phyloP scores from a whole-genome alignment of 306 rosid genomes.

The Rosa chinensis region DNA sequence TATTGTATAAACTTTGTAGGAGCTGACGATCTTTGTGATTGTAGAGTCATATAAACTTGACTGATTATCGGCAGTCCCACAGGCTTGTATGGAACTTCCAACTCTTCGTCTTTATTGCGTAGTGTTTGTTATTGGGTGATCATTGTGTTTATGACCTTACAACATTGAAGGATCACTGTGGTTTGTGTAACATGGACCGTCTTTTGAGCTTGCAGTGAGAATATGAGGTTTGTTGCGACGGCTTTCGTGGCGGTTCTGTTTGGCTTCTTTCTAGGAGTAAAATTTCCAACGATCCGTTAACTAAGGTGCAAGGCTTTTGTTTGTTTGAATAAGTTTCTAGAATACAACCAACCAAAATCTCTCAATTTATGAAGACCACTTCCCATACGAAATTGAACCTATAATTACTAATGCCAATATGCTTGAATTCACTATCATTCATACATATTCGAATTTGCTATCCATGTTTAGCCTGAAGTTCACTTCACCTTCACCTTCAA shows the following conservation, averaged over 20 bases:
- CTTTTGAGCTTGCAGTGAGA: conserved; percentile 47
- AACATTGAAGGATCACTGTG: neutral
- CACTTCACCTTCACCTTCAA: neutral
- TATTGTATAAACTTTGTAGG: neutral
- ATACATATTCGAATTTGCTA: too few relatives aligned
- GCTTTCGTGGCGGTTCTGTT: conserved; percentile 51
- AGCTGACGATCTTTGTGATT: conserved; percentile 15
- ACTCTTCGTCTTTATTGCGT: neutral
- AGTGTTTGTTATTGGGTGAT: conserved; percentile 7
- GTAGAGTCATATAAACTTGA: conserved; percentile 20
- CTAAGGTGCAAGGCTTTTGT: conserved; percentile 49
- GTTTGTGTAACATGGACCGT: neutral
- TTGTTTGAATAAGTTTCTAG: conserved; percentile 3
- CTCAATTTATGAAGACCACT: too few relatives aligned
- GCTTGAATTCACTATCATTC: neutral
- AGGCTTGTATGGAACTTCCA: conserved; percentile 42
- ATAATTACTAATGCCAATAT: neutral
- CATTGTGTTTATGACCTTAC: neutral
- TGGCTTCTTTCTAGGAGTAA: conserved; percentile 74
- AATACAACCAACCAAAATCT: too few relatives aligned
- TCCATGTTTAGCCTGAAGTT: neutral
- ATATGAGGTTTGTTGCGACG: conserved; percentile 49
- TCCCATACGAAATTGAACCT: too few relatives aligned
- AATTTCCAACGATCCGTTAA: conserved; percentile 69
- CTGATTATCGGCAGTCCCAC: conserved; percentile 40